Evolutionary conservation across 371 early-diverging fungal species (phyloP).

Genomic region (Capillidium heterosporum): DNA sequence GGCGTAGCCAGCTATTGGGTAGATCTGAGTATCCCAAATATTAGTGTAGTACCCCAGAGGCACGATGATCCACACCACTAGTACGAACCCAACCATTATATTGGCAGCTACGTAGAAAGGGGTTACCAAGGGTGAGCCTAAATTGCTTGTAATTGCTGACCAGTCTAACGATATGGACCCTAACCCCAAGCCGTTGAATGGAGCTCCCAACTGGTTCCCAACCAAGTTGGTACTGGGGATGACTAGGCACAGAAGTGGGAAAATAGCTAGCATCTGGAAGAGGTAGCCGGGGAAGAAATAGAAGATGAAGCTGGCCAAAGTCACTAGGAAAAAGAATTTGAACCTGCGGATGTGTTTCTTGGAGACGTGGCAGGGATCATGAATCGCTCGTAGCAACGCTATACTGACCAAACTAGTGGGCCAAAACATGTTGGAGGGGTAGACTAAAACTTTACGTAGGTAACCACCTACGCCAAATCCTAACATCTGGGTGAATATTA

Average conservation of each 20-base stretch:
- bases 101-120: conserved; percentile 55
- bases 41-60: conserved; percentile 51
- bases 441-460: conserved; percentile 34
- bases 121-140: conserved; percentile 42
- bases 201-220: conserved; percentile 37
- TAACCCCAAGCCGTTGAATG: conserved; percentile 42
- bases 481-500: conserved; percentile 15
- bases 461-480: conserved; percentile 70
- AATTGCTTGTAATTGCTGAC: conserved; percentile 42
- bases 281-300: conserved; percentile 47
- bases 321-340: conserved; percentile 20
- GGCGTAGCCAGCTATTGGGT: conserved; percentile 8
- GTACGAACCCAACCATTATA: conserved; percentile 39
- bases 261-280: conserved; percentile 39
- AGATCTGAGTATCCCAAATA: conserved; percentile 12
- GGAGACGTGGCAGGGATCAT: too few species aligned
- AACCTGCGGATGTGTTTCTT: too few species aligned
- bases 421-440: conserved; percentile 54
- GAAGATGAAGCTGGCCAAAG: conserved; percentile 21
- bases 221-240: conserved; percentile 27
- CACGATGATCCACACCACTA: conserved; percentile 52
- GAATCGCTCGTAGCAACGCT: conserved; percentile 54
- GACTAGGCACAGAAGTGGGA: conserved; percentile 59
- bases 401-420: conserved; percentile 48
- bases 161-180: conserved; percentile 53